These are phyloP conservation scores for Nannochloropsis salina DNA, from an alignment of 108 stramenopile genomes.

Conservation along the genomic window DNA sequence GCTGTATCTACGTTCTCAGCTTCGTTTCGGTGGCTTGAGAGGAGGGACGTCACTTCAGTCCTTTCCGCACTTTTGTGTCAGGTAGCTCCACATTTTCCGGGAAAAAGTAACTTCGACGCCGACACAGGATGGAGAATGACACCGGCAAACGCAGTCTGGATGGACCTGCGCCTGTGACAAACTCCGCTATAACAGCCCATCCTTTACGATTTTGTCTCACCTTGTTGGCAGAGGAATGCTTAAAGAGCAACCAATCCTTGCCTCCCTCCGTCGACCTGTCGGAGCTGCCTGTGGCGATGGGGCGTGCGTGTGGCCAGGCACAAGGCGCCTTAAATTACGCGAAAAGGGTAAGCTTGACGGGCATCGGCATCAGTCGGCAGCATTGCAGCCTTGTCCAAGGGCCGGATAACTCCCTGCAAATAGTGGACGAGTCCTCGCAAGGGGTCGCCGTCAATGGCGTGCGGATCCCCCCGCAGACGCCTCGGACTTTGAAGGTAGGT, in stretches of 20 bases:
- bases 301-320: background rate
- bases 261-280: background rate
- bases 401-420: background rate
- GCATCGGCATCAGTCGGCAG: background rate
- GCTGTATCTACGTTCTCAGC: no score
- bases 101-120: no score
- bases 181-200: no score
- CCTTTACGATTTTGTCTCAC: no score
- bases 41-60: no score
- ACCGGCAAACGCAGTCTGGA: no score
- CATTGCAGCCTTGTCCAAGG: background rate
- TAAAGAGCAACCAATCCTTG: conserved; percentile 16
- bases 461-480: background rate
- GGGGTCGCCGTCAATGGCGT: background rate
- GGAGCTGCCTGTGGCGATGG: background rate
- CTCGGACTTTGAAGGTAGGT: conserved; percentile 6
- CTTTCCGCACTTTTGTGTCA: no score
- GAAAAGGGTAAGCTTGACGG: background rate
- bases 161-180: no score
- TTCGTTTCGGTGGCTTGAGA: no score
- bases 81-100: no score
- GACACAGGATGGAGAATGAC: no score
- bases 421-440: background rate
- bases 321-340: background rate
- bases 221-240: background rate